Evolutionary conservation across 495 filamentous ascomycete genomes (phyloP).

Genomic region (Hypoxylon lenormandii): DNA sequence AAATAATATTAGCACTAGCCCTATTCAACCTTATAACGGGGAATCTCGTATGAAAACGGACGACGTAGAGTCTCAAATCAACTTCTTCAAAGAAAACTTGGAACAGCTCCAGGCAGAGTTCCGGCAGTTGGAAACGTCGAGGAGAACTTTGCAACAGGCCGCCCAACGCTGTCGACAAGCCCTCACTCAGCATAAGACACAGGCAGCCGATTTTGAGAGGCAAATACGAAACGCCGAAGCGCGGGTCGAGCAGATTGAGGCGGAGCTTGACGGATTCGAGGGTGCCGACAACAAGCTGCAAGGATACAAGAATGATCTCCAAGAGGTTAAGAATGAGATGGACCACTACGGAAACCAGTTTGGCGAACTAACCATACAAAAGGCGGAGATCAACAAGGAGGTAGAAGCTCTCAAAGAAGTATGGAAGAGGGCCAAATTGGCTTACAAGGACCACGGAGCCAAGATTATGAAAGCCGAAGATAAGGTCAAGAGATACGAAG

Average conservation of each 20-base stretch:
- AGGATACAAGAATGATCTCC: constrained; percentile 51
- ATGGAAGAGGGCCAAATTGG: constrained; percentile 48
- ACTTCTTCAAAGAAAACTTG: constrained; percentile 52
- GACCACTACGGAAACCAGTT: constrained; percentile 60
- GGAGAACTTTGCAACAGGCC: constrained; percentile 64
- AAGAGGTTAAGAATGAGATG: constrained; percentile 46
- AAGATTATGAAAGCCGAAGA: constrained; percentile 67
- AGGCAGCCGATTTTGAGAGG: constrained; percentile 40
- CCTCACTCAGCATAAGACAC: constrained; percentile 66
- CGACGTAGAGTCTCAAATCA: constrained; percentile 57
- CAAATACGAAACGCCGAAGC: constrained; percentile 44
- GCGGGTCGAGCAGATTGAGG: constrained; percentile 45
- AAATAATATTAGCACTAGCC: constrained; percentile 49
- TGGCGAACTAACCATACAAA: constrained; percentile 52
- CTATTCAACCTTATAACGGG: constrained; percentile 51
- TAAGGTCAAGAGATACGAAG: constrained; percentile 64
- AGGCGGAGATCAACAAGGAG: constrained; percentile 54
- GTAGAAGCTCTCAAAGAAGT: constrained; percentile 48
- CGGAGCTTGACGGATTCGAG: constrained; percentile 60
- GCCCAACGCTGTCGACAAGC: constrained; percentile 69
- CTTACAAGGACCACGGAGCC: constrained; percentile 61
- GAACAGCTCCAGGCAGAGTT: constrained; percentile 61
- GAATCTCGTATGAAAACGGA: constrained; percentile 84
- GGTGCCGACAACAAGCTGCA: constrained; percentile 56
- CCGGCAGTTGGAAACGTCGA: constrained; percentile 50